These are phyloP conservation scores for Naganishia randhawae DNA, from an alignment of 768 basidiomycete genomes.

Conservation along the genomic window DNA sequence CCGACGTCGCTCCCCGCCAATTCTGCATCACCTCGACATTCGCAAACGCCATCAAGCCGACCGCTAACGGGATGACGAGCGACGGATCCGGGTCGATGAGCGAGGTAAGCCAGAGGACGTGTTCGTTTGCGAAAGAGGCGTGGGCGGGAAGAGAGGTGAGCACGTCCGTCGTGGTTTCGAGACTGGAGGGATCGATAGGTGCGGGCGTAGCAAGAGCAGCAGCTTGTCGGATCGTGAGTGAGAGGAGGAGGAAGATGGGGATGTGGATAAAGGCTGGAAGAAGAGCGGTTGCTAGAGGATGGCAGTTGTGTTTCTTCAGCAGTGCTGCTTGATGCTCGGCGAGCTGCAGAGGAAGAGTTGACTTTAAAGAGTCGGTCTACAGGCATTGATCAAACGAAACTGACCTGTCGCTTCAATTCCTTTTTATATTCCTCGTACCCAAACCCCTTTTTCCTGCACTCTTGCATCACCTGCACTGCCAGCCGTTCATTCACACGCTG, in stretches of 20 bases:
- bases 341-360: constrained; percentile 28
- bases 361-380: neutral
- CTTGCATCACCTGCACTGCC: constrained; percentile 38
- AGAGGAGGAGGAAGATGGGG: constrained; percentile 49
- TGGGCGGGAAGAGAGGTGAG: neutral
- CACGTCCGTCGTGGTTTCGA: constrained; percentile 26
- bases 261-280: constrained; percentile 49
- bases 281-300: constrained; percentile 45
- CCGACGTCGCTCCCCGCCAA: constrained; percentile 26
- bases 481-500: constrained; percentile 37
- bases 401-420: constrained; percentile 38
- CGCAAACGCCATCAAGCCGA: constrained; percentile 44
- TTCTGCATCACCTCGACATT: constrained; percentile 48
- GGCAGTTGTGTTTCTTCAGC: constrained; percentile 41
- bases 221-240: constrained; percentile 48
- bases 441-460: constrained; percentile 42
- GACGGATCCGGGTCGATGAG: constrained; percentile 47
- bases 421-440: constrained; percentile 48
- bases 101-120: constrained; percentile 42
- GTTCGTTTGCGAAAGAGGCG: constrained; percentile 34
- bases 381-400: constrained; percentile 12
- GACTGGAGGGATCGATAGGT: constrained; percentile 9
- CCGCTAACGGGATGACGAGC: constrained; percentile 43
- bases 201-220: constrained; percentile 14
- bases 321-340: constrained; percentile 37